phyloP scores from a whole-genome alignment of 345 rosid species.

The Erysimum cheiranthoides region DNA sequence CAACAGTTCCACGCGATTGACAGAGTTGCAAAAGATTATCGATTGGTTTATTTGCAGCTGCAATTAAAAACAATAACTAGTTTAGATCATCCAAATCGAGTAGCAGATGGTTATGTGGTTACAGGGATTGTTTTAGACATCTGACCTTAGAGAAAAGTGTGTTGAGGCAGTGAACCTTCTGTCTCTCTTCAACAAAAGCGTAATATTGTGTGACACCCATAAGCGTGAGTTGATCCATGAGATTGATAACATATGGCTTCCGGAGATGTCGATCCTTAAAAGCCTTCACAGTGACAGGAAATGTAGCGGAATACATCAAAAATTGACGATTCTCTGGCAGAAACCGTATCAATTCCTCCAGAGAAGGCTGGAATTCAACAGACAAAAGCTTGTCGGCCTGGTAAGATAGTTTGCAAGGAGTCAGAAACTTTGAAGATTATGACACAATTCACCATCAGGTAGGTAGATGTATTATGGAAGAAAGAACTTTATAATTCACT shows the following conservation, averaged over 20 bases:
- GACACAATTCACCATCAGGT: conserved; percentile 14
- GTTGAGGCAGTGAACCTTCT: conserved; percentile 99
- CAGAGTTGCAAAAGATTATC: conserved; percentile 98
- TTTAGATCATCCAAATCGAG: conserved; percentile 19
- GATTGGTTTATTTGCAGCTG: conserved; percentile 99
- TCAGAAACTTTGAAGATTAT: conserved; percentile 50
- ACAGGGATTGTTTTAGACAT: conserved; percentile 5
- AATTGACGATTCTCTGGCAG: conserved; percentile 86
- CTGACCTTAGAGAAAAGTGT: conserved; percentile 98
- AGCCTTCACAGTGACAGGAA: conserved; percentile 97
- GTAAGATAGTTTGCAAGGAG: conserved; percentile 36
- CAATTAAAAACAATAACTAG: conserved; percentile 13
- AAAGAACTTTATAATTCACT: neutral
- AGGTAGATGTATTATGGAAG: conserved; percentile 5
- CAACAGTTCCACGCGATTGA: conserved; percentile 92
- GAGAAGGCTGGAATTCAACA: conserved; percentile 95
- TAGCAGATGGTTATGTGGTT: conserved; percentile 17
- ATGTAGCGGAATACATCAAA: conserved; percentile 98
- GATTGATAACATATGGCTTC: conserved; percentile 91
- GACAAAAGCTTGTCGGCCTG: conserved; percentile 99
- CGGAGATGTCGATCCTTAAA: conserved; percentile 89
- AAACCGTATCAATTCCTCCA: conserved; percentile 91
- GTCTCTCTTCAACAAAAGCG: conserved; percentile 99
- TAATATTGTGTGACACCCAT: conserved; percentile 96
- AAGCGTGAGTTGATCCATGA: conserved; percentile 98